Percentiles rank a stretch among this genome's conserved stretches.
Conservation (phyloP, 805 yeast species). For the Metschnikowia borealis region DNA sequence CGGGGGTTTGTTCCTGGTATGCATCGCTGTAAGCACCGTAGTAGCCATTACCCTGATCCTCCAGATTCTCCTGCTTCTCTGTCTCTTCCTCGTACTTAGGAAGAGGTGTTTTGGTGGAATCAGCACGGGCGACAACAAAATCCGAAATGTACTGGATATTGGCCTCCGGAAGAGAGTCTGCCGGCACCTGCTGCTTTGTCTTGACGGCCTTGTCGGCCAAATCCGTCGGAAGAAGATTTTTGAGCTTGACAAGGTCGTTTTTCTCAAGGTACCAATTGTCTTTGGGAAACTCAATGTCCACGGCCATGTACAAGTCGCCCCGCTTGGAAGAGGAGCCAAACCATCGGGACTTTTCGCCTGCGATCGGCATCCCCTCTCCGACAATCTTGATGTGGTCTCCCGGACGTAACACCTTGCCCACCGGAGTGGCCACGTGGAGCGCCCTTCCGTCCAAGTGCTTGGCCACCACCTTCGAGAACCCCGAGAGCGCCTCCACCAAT, state of each 20-base stretch:
- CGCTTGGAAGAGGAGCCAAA: constrained; percentile 23
- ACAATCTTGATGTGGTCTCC: constrained; percentile 60
- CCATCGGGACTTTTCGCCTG: constrained; percentile 21
- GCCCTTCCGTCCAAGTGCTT: constrained; percentile 80
- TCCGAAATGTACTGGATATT: constrained; percentile 37
- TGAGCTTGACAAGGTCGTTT: constrained; percentile 54
- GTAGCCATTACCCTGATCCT: constrained; percentile 8
- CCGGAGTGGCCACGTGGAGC: constrained; percentile 58
- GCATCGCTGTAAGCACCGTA: constrained; percentile 13
- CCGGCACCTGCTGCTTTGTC: constrained; percentile 22
- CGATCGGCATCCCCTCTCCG: constrained; percentile 82
- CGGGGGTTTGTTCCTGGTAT: constrained; percentile 24
- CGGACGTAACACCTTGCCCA: constrained; percentile 80
- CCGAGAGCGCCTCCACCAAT: constrained; percentile 79
- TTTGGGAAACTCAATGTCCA: constrained; percentile 76
- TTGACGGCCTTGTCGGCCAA: constrained; percentile 18
- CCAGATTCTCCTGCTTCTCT: background rate
- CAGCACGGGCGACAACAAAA: constrained; percentile 24
- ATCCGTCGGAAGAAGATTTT: constrained; percentile 50
- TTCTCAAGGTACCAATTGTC: constrained; percentile 82
- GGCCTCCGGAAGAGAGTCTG: constrained; percentile 30
- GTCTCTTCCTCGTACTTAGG: constrained; percentile 27
- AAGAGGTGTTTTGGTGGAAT: constrained; percentile 16
- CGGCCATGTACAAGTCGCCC: constrained; percentile 69
- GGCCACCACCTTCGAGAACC: constrained; percentile 62